Evolutionary conservation across 257 asterid genomes (phyloP).

Genomic region (Fraxinus americana): DNA sequence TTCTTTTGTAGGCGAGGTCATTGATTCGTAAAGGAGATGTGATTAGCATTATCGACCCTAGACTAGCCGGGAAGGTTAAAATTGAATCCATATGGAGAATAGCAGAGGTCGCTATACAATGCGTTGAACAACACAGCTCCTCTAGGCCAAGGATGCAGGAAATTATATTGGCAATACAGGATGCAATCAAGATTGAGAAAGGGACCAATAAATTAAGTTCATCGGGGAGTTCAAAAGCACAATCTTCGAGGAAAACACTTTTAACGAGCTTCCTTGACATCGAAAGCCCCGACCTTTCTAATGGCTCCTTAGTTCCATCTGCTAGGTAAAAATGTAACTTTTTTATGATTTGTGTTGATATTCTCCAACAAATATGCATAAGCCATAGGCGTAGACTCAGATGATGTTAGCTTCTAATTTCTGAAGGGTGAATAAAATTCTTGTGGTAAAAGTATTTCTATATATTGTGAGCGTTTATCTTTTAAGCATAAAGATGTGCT

Average conservation of each 20-base stretch:
- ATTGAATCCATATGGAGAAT: slow-evolving; percentile 87
- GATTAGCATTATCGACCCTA: slow-evolving; percentile 77
- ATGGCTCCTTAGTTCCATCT: slow-evolving; percentile 73
- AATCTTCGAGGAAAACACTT: slow-evolving; percentile 80
- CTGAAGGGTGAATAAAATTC: not conserved
- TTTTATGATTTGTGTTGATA: slow-evolving; percentile 20
- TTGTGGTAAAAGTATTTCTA: slow-evolving; percentile 2
- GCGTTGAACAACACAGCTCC: slow-evolving; percentile 76
- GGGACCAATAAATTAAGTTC: slow-evolving; percentile 69
- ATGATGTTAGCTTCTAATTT: slow-evolving; percentile 19
- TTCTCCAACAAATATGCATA: slow-evolving; percentile 11
- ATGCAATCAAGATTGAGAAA: slow-evolving; percentile 78
- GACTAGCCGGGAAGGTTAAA: slow-evolving; percentile 59
- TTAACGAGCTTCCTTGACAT: slow-evolving; percentile 89
- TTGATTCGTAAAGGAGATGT: slow-evolving; percentile 89
- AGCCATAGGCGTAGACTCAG: slow-evolving; percentile 23
- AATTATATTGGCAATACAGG: slow-evolving; percentile 78
- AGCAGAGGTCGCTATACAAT: slow-evolving; percentile 91
- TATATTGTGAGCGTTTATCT: not conserved
- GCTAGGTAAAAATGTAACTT: slow-evolving; percentile 54
- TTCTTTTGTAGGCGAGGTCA: slow-evolving; percentile 72
- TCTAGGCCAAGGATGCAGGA: slow-evolving; percentile 96
- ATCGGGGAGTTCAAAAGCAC: slow-evolving; percentile 65
- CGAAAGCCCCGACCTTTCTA: slow-evolving; percentile 84
- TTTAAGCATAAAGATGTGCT: slow-evolving; percentile 4